phyloP scores from a whole-genome alignment of 1,139 yeast species.

The Blastobotrys elegans region DNA sequence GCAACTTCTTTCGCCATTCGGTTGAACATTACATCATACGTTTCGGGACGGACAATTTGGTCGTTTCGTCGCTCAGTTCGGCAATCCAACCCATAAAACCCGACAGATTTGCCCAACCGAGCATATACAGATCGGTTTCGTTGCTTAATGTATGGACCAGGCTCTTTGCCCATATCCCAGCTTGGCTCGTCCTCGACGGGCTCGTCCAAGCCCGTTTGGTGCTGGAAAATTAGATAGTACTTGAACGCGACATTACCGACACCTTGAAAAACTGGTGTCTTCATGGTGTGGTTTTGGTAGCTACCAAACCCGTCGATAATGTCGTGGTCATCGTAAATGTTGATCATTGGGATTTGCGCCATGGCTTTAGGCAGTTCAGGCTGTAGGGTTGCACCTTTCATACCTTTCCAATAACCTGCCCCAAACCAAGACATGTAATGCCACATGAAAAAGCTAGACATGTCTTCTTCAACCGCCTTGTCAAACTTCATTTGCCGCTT shows the following conservation, averaged over 20 bases:
- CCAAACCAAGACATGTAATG: slow-evolving; percentile 89
- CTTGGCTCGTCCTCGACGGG: slow-evolving; percentile 32
- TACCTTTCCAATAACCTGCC: slow-evolving; percentile 76
- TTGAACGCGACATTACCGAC: slow-evolving; percentile 77
- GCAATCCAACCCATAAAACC: slow-evolving; percentile 79
- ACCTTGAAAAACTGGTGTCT: slow-evolving; percentile 56
- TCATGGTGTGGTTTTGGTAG: slow-evolving; percentile 71
- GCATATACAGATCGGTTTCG: slow-evolving; percentile 63
- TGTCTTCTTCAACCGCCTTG: slow-evolving; percentile 46
- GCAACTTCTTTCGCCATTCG: slow-evolving; percentile 53
- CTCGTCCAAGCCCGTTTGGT: slow-evolving; percentile 52
- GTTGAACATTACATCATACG: slow-evolving; percentile 59
- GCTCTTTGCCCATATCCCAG: slow-evolving; percentile 32
- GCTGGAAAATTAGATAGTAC: slow-evolving; percentile 89
- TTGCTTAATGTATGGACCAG: slow-evolving; percentile 66
- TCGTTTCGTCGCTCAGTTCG: slow-evolving; percentile 78
- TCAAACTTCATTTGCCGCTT: slow-evolving; percentile 43
- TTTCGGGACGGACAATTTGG: slow-evolving; percentile 48
- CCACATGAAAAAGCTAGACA: slow-evolving; percentile 60
- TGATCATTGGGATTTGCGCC: slow-evolving; percentile 78
- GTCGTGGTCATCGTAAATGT: slow-evolving; percentile 81
- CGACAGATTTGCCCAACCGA: slow-evolving; percentile 68
- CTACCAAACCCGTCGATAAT: slow-evolving; percentile 95
- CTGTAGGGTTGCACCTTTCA: slow-evolving; percentile 59
- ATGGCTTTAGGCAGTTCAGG: slow-evolving; percentile 65